A percentile compares a stretch with the other conserved stretches of the same genome.
Conservation (phyloP, 73 alveolate species). For the Tetrahymena elliotti region DNA sequence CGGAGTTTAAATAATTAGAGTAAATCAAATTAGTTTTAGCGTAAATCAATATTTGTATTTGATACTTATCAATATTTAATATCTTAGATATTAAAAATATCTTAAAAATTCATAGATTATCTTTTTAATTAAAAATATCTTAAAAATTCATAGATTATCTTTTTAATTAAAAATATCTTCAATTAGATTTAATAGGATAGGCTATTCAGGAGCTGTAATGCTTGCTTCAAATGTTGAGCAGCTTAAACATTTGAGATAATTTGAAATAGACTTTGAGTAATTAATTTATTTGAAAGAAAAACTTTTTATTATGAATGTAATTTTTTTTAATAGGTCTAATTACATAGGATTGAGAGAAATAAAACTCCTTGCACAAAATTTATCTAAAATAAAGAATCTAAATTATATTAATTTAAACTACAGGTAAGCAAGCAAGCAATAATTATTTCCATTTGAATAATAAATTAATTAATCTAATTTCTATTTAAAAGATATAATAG, state of each 20-base stretch:
- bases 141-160: background rate
- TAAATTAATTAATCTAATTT: too few species aligned
- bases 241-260: background rate
- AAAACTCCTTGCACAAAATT: background rate
- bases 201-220: background rate
- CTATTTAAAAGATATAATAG: background rate
- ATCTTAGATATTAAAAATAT: too few species aligned
- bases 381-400: background rate
- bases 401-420: background rate
- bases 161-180: background rate
- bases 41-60: background rate
- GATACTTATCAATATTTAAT: background rate
- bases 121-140: too few species aligned
- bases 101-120: background rate
- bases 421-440: background rate
- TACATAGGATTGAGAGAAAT: background rate
- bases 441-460: too few species aligned
- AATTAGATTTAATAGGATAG: background rate
- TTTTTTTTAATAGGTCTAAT: background rate
- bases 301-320: background rate
- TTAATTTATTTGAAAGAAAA: background rate
- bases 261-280: background rate
- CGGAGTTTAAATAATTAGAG: background rate
- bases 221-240: background rate
- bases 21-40: background rate